Evolutionary conservation across 2,329 filamentous ascomycete species (phyloP), one percentile per base, ranked within the genome.

Genomic region (Fusarium camptoceras): DNA sequence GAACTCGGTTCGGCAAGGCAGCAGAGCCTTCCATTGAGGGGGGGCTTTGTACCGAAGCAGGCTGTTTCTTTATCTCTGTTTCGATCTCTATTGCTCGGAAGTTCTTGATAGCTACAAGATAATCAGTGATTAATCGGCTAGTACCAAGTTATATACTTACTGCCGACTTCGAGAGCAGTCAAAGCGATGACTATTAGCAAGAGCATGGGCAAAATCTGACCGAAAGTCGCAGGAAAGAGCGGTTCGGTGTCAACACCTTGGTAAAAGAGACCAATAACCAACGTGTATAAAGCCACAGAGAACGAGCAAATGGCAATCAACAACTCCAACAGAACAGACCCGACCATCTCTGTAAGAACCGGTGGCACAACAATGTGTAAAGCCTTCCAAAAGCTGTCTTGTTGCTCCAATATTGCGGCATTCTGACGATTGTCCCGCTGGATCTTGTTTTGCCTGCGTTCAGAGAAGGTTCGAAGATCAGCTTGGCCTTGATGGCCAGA

Each of bases 171-270:
- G 18, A 67, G 14, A 27, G 57, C 57, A 27, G 67, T 70, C 30
- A 63, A 34, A 11, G 34, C 55, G 47, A 67, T 58, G 12, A 67
- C 61, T 12, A 67, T 16, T 2, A 70, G 43, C 12, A 70, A 37
- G 31, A 70, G 56, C 28, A 70, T 66, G 18, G 66, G 66, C 66
- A 70, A 51, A 24, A 70, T 70, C 31, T 70, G 63, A n/a, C 37
- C 50, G 37, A 59, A 64, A 20, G 28, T 50, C 8, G 31, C 28
- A 11, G 30, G 37, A 8, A 66, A 34, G 22, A 66, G 42, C 18
- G 55, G 31, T 30, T 48, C 34, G 25, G 34, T 43, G 16, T 57
- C 51, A 4, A 65, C 43, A 9, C n/a, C 51, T 25, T 41, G 20
- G 9, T 60, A 27, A 25, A 66, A 55, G 28, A 66, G 20, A 15